Conservation (phyloP, 495 filamentous ascomycete genomes). For the Mycothermus thermophilus region DNA sequence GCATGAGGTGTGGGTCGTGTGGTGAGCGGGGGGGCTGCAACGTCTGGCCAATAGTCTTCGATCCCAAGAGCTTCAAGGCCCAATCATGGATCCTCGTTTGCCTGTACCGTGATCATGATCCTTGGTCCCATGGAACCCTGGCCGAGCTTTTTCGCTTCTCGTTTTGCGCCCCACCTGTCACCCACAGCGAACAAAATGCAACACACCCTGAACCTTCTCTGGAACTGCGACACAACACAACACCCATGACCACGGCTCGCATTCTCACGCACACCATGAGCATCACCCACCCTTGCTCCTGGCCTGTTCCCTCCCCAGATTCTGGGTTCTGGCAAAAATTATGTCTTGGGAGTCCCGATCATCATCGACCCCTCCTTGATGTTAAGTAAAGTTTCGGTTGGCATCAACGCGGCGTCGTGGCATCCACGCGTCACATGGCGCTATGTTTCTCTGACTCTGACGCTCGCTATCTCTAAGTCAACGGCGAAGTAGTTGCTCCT, state of each 20-base stretch:
- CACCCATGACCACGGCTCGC: too few relatives aligned
- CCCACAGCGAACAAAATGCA: constrained; percentile 6
- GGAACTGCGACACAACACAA: too few relatives aligned
- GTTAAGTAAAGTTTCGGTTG: too few relatives aligned
- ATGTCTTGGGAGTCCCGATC: too few relatives aligned
- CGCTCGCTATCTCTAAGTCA: too few relatives aligned
- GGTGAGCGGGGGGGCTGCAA: constrained; percentile 20
- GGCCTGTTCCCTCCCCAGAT: constrained; percentile 14
- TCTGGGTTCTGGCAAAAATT: constrained; percentile 4
- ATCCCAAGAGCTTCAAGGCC: not conserved
- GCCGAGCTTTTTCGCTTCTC: constrained; percentile 5
- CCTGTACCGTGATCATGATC: too few relatives aligned
- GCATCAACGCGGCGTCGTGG: constrained; percentile 2
- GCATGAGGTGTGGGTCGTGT: constrained; percentile 10
- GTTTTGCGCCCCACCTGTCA: constrained; percentile 9
- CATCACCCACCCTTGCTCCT: too few relatives aligned
- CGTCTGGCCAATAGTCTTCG: not conserved
- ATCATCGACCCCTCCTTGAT: too few relatives aligned
- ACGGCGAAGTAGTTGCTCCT: too few relatives aligned
- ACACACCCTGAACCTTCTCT: too few relatives aligned
- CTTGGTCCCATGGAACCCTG: too few relatives aligned
- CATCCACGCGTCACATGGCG: constrained; percentile 16
- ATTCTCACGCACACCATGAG: constrained; percentile 19
- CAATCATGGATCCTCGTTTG: not conserved
- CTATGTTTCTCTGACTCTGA: constrained; percentile 10